Percentiles rank a stretch among this genome's conserved stretches.
Conservation (phyloP, 495 filamentous ascomycete species). For the Thermochaetoides thermophila region DNA sequence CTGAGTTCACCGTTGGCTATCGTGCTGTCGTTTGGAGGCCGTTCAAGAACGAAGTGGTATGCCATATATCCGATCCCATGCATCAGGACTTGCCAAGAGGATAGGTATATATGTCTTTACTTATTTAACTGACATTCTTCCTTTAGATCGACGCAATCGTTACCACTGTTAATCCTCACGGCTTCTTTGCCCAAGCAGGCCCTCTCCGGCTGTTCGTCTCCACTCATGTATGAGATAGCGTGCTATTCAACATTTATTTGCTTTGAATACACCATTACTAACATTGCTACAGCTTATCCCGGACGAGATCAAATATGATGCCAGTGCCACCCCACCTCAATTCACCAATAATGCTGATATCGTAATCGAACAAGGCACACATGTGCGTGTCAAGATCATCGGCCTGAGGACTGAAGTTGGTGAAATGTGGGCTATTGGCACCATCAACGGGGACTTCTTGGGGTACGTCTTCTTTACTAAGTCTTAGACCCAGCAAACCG, state of each 20-base stretch:
- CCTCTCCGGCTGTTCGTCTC: conserved; percentile 83
- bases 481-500: too few species aligned
- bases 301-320: conserved; percentile 80
- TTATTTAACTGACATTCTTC: conserved; percentile 9
- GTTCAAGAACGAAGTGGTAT: conserved; percentile 90
- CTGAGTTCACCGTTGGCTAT: conserved; percentile 89
- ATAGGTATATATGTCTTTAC: too few species aligned
- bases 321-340: conserved; percentile 73
- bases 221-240: conserved; percentile 46
- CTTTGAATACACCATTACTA: not conserved
- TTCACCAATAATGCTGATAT: conserved; percentile 79
- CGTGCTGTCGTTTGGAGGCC: conserved; percentile 94
- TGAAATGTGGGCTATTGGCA: conserved; percentile 90
- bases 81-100: too few species aligned
- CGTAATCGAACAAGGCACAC: conserved; percentile 84
- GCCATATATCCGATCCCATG: too few species aligned
- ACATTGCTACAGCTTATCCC: conserved; percentile 60
- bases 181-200: conserved; percentile 84
- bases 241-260: not conserved
- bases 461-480: conserved; percentile 23
- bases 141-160: conserved; percentile 80
- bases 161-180: conserved; percentile 73
- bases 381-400: conserved; percentile 83
- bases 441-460: conserved; percentile 75
- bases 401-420: conserved; percentile 84